A percentile compares a stretch with the other conserved stretches of the same genome.
These are phyloP conservation scores for Clavispora vitiphila DNA, from an alignment of 805 yeast genomes.

Conservation along the genomic window DNA sequence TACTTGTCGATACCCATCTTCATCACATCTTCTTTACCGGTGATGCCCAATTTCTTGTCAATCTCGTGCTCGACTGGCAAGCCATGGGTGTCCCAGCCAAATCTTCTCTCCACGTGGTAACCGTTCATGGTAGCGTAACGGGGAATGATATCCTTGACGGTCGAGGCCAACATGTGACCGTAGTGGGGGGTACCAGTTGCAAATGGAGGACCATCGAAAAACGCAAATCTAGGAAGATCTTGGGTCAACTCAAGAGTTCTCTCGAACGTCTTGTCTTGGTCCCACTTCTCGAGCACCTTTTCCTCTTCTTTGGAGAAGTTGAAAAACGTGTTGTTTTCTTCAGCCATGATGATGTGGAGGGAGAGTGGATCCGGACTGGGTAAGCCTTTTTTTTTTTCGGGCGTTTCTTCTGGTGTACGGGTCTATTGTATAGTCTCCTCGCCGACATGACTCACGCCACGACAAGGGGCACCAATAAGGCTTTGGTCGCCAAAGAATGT, in stretches of 20 bases:
- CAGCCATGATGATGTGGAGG: conserved; percentile 10
- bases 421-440: background rate
- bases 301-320: conserved; percentile 91
- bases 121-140: conserved; percentile 98
- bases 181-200: conserved; percentile 99
- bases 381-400: background rate
- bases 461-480: background rate
- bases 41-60: conserved; percentile 93
- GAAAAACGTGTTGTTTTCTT: conserved; percentile 30
- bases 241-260: conserved; percentile 76
- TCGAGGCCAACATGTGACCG: conserved; percentile 95
- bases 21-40: conserved; percentile 92
- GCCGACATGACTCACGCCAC: background rate
- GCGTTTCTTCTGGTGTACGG: conserved; percentile 9
- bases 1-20: conserved; percentile 90
- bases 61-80: conserved; percentile 97
- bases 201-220: conserved; percentile 98
- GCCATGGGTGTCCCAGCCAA: conserved; percentile 99
- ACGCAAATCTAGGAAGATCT: conserved; percentile 82
- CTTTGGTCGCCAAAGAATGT: background rate
- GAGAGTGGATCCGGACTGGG: background rate
- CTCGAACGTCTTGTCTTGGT: conserved; percentile 91
- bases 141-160: conserved; percentile 95
- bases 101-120: conserved; percentile 90
- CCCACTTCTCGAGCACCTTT: conserved; percentile 74